phyloP scores from a whole-genome alignment of 805 yeast species.

The Lipomyces oligophaga region DNA sequence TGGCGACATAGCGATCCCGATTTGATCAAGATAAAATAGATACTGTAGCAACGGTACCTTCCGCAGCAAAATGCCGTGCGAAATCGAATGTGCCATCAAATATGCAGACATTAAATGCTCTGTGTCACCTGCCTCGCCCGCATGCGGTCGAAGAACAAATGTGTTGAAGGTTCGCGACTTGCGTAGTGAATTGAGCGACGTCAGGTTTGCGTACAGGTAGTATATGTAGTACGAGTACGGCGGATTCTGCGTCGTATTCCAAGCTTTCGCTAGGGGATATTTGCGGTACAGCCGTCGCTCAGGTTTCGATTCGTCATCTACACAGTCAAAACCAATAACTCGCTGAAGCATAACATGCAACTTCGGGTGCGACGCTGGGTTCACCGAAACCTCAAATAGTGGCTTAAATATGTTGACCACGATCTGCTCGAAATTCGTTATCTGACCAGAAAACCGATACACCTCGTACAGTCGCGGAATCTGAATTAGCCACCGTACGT shows the following conservation, averaged over 20 bases:
- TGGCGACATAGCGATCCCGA: conserved; percentile 98
- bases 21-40: conserved; percentile 85
- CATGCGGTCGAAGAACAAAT: conserved; percentile 93
- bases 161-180: conserved; percentile 72
- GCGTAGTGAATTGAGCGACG: conserved; percentile 84
- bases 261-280: conserved; percentile 78
- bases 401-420: conserved; percentile 80
- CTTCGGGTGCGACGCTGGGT: conserved; percentile 89
- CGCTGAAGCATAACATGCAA: conserved; percentile 82
- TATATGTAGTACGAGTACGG: conserved; percentile 96
- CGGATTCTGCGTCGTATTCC: conserved; percentile 80
- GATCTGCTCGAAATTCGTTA: conserved; percentile 69
- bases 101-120: conserved; percentile 91
- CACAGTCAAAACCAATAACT: conserved; percentile 96
- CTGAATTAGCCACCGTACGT: conserved; percentile 95
- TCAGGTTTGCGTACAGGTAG: conserved; percentile 79
- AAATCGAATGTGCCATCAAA: conserved; percentile 83
- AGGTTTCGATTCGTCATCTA: conserved; percentile 92
- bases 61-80: conserved; percentile 90
- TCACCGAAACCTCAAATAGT: conserved; percentile 78
- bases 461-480: conserved; percentile 90
- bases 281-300: conserved; percentile 79
- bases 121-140: conserved; percentile 99
- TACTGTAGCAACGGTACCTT: conserved; percentile 95
- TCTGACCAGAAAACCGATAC: conserved; percentile 72